Percentiles rank a stretch among this genome's conserved stretches.
These are phyloP conservation scores for Circinella umbellata DNA, from an alignment of 371 early-diverging fungal genomes.

Conservation along the genomic window DNA sequence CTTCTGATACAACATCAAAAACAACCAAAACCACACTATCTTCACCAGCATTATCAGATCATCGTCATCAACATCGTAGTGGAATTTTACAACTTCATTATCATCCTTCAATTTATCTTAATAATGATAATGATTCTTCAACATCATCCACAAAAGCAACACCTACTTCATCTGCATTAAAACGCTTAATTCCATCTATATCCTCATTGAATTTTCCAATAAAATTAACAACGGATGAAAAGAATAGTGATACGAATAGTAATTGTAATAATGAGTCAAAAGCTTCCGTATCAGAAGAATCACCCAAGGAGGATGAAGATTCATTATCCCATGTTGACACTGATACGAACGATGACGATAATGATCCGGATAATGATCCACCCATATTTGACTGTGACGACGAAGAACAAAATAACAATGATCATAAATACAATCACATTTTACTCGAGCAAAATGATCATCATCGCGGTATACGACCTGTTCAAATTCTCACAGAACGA, in stretches of 20 bases:
- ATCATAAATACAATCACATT: slow-evolving; percentile 4
- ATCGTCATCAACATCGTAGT: background rate
- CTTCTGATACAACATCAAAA: background rate
- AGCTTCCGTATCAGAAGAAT: background rate
- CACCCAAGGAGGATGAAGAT: background rate
- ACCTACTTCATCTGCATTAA: slow-evolving; percentile 26
- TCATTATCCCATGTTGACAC: no score
- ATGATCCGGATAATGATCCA: slow-evolving; percentile 8
- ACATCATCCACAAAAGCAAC: background rate
- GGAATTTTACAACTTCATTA: background rate
- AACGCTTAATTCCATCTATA: slow-evolving; percentile 39
- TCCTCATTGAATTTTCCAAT: slow-evolving; percentile 37
- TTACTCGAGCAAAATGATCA: background rate
- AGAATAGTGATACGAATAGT: background rate
- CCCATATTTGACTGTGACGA: slow-evolving; percentile 38
- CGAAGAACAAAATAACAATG: background rate
- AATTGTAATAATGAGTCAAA: background rate
- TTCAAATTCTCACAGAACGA: slow-evolving; percentile 34
- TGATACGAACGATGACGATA: no score
- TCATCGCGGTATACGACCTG: slow-evolving; percentile 35
- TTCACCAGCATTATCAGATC: background rate
- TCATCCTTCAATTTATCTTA: background rate
- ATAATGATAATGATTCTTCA: background rate
- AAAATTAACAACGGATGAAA: background rate
- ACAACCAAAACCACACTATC: background rate